Evolutionary conservation across 139 green algal species (phyloP).

Genomic region (Astrephomene gubernaculifera): DNA sequence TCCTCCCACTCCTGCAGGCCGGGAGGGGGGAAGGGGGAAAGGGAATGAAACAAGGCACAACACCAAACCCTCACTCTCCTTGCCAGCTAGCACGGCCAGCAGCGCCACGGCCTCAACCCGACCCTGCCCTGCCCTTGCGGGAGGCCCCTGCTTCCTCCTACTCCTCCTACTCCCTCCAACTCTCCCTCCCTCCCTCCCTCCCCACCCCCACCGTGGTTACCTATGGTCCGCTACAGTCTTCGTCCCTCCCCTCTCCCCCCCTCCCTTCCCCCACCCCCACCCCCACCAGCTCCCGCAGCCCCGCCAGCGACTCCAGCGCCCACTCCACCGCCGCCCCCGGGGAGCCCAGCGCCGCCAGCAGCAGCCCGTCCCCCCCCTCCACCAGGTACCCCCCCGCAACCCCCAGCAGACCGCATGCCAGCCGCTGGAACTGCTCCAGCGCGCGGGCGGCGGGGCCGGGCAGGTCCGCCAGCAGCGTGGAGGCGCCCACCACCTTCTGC

Average conservation of each 20-base stretch:
- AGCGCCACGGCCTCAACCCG: neutral
- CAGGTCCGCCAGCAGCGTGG: constrained; percentile 34
- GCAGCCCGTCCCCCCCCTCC: constrained; percentile 34
- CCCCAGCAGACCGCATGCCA: constrained; percentile 20
- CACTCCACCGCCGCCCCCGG: constrained; percentile 11
- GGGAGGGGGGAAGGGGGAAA: neutral
- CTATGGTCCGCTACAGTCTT: too few species aligned
- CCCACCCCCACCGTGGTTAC: neutral
- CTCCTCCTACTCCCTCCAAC: neutral
- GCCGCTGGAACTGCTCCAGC: neutral
- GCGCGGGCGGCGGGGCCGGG: neutral
- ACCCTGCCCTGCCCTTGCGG: neutral
- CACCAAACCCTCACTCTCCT: neutral
- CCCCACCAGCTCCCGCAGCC: constrained; percentile 6
- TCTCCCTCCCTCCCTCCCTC: neutral
- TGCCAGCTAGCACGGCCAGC: neutral
- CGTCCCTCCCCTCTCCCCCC: neutral
- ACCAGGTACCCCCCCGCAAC: constrained; percentile 24
- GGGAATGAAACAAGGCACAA: neutral
- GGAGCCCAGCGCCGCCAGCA: constrained; percentile 30
- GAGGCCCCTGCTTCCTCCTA: neutral
- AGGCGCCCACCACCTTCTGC: constrained; percentile 27
- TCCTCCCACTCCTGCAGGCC: neutral
- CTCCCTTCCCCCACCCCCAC: neutral
- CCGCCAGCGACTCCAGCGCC: constrained; percentile 31